Evolutionary conservation across 345 rosid genomes (phyloP).

Genomic region (Citropsis articulata): DNA sequence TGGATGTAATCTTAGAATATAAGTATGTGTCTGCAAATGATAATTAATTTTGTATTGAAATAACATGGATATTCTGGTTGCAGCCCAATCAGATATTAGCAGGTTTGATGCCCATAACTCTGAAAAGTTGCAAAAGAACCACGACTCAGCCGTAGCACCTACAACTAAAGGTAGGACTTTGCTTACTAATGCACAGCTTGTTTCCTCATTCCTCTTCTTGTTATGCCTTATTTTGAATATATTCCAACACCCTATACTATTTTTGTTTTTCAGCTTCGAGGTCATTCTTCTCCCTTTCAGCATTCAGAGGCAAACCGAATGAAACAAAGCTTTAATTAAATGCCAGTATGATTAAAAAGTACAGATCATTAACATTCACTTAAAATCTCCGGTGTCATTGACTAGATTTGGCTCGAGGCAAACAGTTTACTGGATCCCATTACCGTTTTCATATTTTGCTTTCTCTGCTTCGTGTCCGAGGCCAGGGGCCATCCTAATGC

Average conservation of each 20-base stretch:
- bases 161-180: slow-evolving; percentile 44
- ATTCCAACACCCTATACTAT: neutral
- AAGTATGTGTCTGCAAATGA: neutral
- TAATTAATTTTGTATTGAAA: neutral
- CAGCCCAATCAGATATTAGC: slow-evolving; percentile 35
- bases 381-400: neutral
- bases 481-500: neutral
- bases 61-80: slow-evolving; percentile 14
- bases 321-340: slow-evolving; percentile 43
- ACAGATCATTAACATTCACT: slow-evolving; percentile 6
- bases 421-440: slow-evolving; percentile 2
- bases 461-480: slow-evolving; percentile 3
- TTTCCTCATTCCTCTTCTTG: neutral
- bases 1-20: neutral
- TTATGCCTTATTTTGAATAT: slow-evolving; percentile 3
- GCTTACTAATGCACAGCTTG: neutral
- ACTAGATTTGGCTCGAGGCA: slow-evolving; percentile 13
- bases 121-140: slow-evolving; percentile 31
- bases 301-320: slow-evolving; percentile 58
- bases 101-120: slow-evolving; percentile 25
- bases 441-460: neutral
- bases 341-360: neutral
- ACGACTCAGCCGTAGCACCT: slow-evolving; percentile 31
- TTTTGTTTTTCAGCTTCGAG: slow-evolving; percentile 43
- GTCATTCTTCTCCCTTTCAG: slow-evolving; percentile 77